These are phyloP conservation scores for Dothiorella sarmentorum DNA, from an alignment of 2,329 filamentous ascomycete species.

Conservation along the genomic window DNA sequence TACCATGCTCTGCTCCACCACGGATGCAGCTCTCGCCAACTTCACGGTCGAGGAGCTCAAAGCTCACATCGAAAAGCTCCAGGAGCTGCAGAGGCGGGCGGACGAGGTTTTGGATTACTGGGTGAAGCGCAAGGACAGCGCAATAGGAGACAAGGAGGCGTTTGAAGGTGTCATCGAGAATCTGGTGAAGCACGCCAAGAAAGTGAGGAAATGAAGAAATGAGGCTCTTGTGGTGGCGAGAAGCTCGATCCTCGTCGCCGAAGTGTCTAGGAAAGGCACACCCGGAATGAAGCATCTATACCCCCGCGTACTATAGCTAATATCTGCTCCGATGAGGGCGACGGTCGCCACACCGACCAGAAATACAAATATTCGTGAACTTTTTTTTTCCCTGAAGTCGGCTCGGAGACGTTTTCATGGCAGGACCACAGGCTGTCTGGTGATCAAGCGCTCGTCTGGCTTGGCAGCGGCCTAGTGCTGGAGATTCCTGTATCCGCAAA, in stretches of 20 bases:
- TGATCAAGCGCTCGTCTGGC: slow-evolving; percentile 1
- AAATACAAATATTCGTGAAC: not conserved
- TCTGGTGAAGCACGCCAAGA: slow-evolving; percentile 83
- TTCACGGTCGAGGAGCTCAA: slow-evolving; percentile 75
- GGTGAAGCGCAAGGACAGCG: slow-evolving; percentile 80
- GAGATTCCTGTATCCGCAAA: slow-evolving; percentile 11
- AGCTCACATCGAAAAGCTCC: slow-evolving; percentile 65
- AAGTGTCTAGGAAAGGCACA: not conserved
- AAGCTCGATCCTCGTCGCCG: not conserved
- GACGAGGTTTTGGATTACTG: slow-evolving; percentile 82
- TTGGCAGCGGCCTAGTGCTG: slow-evolving; percentile 10
- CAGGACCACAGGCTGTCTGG: slow-evolving; percentile 4
- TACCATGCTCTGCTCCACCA: slow-evolving; percentile 75
- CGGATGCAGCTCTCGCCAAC: slow-evolving; percentile 74
- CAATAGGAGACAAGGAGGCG: slow-evolving; percentile 84
- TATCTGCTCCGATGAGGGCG: slow-evolving; percentile 7
- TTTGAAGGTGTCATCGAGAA: slow-evolving; percentile 98
- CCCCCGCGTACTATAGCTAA: slow-evolving; percentile 16
- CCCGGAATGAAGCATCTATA: slow-evolving; percentile 10
- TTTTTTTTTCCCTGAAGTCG: not conserved
- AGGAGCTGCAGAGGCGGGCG: slow-evolving; percentile 67
- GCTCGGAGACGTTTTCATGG: not conserved
- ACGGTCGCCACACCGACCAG: not conserved
- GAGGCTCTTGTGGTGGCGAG: slow-evolving; percentile 6
- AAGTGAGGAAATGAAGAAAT: slow-evolving; percentile 64